Evolutionary conservation across 768 basidiomycete species (phyloP).

Genomic region (Mycena leptocephala): DNA sequence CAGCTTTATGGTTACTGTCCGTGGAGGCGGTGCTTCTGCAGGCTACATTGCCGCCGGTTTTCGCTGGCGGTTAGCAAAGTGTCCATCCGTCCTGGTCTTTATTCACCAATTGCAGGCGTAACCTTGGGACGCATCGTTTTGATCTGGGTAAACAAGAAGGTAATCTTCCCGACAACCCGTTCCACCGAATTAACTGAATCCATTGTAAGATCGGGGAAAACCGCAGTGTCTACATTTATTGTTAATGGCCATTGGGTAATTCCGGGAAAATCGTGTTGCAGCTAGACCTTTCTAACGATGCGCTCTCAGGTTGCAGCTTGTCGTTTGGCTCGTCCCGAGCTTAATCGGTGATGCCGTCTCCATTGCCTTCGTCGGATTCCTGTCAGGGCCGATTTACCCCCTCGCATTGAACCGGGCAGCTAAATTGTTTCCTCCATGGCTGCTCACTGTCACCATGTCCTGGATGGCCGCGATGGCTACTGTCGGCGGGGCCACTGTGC

Average conservation of each 20-base stretch:
- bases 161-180: slow-evolving; percentile 28
- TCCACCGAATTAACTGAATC: not conserved
- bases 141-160: slow-evolving; percentile 70
- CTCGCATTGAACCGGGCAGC: slow-evolving; percentile 81
- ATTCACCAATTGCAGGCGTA: slow-evolving; percentile 58
- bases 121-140: slow-evolving; percentile 69
- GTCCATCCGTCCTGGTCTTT: not conserved
- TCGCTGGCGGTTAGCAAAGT: slow-evolving; percentile 47
- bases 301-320: slow-evolving; percentile 70
- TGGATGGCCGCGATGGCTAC: slow-evolving; percentile 81
- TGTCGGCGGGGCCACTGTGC: slow-evolving; percentile 79
- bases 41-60: slow-evolving; percentile 69
- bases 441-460: slow-evolving; percentile 75
- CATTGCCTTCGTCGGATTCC: slow-evolving; percentile 75
- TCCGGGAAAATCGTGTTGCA: not conserved
- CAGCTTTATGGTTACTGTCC: slow-evolving; percentile 61
- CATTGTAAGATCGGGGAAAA: slow-evolving; percentile 66
- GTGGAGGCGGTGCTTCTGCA: slow-evolving; percentile 62
- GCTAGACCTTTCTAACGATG: not conserved
- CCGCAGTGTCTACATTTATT: slow-evolving; percentile 69
- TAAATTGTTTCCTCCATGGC: slow-evolving; percentile 78
- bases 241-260: slow-evolving; percentile 65
- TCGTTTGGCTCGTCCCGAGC: slow-evolving; percentile 82
- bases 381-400: slow-evolving; percentile 84
- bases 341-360: slow-evolving; percentile 77